Percentiles rank a stretch among this genome's conserved stretches.
These are phyloP conservation scores for Geranomyces michiganensis DNA, from an alignment of 192 early-diverging fungal species.

Conservation along the genomic window DNA sequence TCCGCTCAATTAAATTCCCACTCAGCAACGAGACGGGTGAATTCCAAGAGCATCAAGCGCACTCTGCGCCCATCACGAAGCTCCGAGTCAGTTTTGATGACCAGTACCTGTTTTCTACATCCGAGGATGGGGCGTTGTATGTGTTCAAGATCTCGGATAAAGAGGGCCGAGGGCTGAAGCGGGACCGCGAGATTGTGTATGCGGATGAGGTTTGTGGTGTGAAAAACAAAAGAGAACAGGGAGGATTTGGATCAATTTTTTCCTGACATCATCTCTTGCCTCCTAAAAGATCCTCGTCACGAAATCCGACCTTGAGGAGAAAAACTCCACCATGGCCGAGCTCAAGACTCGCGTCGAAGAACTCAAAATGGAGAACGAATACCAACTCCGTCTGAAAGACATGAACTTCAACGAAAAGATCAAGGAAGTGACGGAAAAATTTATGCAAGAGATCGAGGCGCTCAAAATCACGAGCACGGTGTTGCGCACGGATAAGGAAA, in stretches of 20 bases:
- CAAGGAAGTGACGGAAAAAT: conserved; percentile 67
- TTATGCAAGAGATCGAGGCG: conserved; percentile 66
- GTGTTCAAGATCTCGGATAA: conserved; percentile 62
- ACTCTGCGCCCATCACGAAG: conserved; percentile 55
- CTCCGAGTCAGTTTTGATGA: conserved; percentile 62
- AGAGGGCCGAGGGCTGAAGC: conserved; percentile 53
- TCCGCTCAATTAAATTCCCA: conserved; percentile 63
- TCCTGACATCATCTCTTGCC: background rate
- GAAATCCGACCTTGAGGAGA: conserved; percentile 65
- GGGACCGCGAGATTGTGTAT: conserved; percentile 56
- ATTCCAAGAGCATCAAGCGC: conserved; percentile 65
- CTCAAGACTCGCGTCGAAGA: conserved; percentile 64
- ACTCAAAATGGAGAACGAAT: conserved; percentile 71
- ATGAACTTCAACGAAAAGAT: conserved; percentile 74
- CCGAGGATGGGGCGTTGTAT: conserved; percentile 60
- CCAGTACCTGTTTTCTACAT: conserved; percentile 59
- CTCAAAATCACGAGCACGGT: conserved; percentile 62
- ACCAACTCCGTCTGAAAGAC: conserved; percentile 66
- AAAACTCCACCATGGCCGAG: conserved; percentile 59
- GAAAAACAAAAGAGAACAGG: background rate
- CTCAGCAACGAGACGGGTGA: conserved; percentile 48
- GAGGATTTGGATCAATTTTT: background rate
- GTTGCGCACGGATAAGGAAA: conserved; percentile 64
- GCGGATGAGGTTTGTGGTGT: conserved; percentile 54
- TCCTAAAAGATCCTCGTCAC: conserved; percentile 66